A percentile compares a stretch with the other conserved stretches of the same genome.
phyloP scores from a whole-genome alignment of 345 rosid species.

The Sisymbrium irio region DNA sequence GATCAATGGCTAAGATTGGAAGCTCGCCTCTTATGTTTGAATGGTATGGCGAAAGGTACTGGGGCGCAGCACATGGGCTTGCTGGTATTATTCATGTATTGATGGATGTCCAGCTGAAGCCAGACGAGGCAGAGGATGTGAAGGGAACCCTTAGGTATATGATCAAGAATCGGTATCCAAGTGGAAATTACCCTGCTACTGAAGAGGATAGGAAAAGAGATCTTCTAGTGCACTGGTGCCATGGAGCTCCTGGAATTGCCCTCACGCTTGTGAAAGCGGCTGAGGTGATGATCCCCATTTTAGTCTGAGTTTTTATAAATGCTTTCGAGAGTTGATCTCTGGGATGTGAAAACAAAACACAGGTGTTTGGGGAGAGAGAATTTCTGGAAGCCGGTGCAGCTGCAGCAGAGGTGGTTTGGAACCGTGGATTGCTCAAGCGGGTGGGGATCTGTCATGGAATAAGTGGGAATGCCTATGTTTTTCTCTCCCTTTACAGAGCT shows the following conservation, averaged over 20 bases:
- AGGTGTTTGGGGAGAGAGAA: constrained; percentile 59
- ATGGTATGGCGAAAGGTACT: constrained; percentile 65
- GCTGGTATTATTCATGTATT: constrained; percentile 66
- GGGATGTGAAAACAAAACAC: not conserved
- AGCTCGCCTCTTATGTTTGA: constrained; percentile 62
- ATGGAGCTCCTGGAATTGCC: constrained; percentile 73
- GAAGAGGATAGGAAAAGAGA: constrained; percentile 45
- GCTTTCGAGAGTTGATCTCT: not conserved
- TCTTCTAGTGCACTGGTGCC: constrained; percentile 73
- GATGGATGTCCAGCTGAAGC: constrained; percentile 60
- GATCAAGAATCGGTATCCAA: constrained; percentile 49
- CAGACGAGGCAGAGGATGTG: constrained; percentile 60
- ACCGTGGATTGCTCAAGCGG: constrained; percentile 61
- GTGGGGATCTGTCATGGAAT: constrained; percentile 78
- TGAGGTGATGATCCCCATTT: constrained; percentile 40
- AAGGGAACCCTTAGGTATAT: constrained; percentile 53
- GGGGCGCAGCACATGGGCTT: constrained; percentile 83
- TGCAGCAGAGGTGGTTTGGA: constrained; percentile 70
- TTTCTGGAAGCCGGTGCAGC: constrained; percentile 54
- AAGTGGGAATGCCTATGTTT: constrained; percentile 62
- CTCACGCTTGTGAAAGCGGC: constrained; percentile 68
- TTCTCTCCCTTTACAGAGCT: constrained; percentile 53
- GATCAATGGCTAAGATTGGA: constrained; percentile 38
- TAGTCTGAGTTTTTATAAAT: not conserved
- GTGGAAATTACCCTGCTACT: constrained; percentile 62